Evolutionary conservation across 192 early-diverging fungal genomes (phyloP).

Genomic region (Lunasporangiospora selenospora): DNA sequence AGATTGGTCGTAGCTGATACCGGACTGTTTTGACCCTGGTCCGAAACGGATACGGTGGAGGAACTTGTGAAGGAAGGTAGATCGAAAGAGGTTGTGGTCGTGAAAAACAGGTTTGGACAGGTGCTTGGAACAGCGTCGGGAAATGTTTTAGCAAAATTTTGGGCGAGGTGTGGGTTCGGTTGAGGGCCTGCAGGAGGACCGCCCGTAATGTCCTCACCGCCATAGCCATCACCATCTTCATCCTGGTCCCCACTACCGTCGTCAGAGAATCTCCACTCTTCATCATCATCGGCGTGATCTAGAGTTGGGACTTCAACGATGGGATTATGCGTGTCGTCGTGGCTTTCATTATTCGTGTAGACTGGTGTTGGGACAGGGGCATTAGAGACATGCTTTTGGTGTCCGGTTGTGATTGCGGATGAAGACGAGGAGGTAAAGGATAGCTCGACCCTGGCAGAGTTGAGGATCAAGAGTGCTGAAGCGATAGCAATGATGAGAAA

Average conservation of each 20-base stretch:
- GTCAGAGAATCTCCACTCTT: not conserved
- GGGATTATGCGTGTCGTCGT: no score
- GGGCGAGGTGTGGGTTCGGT: not conserved
- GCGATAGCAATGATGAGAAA: constrained; percentile 19
- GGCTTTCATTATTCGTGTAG: not conserved
- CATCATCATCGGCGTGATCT: not conserved
- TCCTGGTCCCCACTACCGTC: not conserved
- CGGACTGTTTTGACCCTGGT: not conserved
- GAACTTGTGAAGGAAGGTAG: constrained; percentile 9
- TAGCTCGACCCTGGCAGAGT: constrained; percentile 2
- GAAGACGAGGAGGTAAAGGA: not conserved
- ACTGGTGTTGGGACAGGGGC: not conserved
- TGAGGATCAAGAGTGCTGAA: constrained; percentile 14
- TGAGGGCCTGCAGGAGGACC: not conserved
- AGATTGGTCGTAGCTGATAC: not conserved
- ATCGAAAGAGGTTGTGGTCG: constrained; percentile 16
- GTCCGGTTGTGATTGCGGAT: not conserved
- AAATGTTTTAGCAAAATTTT: not conserved
- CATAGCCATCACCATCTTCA: not conserved
- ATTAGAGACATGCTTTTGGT: not conserved
- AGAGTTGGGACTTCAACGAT: not conserved
- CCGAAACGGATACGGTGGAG: constrained; percentile 5
- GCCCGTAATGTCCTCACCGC: not conserved
- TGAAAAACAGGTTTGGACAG: constrained; percentile 16
- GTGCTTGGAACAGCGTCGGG: constrained; percentile 1